phyloP scores from a whole-genome alignment of 2,329 filamentous ascomycete species.

The Thermochaetoides dissita region DNA sequence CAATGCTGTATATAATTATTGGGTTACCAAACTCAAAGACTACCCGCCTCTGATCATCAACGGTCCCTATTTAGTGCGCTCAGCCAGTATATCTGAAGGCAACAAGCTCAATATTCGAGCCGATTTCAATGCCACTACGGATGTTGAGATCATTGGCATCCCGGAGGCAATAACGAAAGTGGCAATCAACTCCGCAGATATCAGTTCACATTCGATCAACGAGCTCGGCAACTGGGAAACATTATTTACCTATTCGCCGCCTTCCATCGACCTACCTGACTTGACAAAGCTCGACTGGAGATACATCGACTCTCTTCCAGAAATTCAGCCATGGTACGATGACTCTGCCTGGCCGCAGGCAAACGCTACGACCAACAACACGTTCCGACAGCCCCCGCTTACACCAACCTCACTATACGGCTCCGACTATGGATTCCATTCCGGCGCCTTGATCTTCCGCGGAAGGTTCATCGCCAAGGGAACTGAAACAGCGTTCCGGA shows the following conservation, averaged over 20 bases:
- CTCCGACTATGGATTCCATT: conserved; percentile 61
- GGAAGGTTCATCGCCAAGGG: conserved; percentile 54
- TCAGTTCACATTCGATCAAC: conserved; percentile 22
- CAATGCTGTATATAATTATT: conserved; percentile 55
- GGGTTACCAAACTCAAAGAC: conserved; percentile 43
- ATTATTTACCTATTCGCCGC: conserved; percentile 30
- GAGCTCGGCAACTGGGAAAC: conserved; percentile 35
- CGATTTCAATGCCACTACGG: conserved; percentile 57
- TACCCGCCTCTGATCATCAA: conserved; percentile 42
- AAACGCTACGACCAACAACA: conserved; percentile 45
- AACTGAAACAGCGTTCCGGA: conserved; percentile 39
- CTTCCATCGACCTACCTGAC: conserved; percentile 39
- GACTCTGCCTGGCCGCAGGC: conserved; percentile 54
- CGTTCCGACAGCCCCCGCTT: conserved; percentile 30
- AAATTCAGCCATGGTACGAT: conserved; percentile 49
- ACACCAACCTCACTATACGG: conserved; percentile 56
- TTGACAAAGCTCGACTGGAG: conserved; percentile 51
- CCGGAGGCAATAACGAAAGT: conserved; percentile 33
- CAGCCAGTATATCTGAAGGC: conserved; percentile 39
- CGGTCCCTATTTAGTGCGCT: conserved; percentile 50
- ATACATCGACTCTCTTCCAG: conserved; percentile 56
- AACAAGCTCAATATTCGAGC: conserved; percentile 46
- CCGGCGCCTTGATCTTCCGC: conserved; percentile 54
- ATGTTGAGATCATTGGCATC: conserved; percentile 55
- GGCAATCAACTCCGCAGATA: conserved; percentile 25